A percentile compares a stretch with the other conserved stretches of the same genome.
phyloP scores from a whole-genome alignment of 192 early-diverging fungal genomes.

The Chytriomyces sp. region DNA sequence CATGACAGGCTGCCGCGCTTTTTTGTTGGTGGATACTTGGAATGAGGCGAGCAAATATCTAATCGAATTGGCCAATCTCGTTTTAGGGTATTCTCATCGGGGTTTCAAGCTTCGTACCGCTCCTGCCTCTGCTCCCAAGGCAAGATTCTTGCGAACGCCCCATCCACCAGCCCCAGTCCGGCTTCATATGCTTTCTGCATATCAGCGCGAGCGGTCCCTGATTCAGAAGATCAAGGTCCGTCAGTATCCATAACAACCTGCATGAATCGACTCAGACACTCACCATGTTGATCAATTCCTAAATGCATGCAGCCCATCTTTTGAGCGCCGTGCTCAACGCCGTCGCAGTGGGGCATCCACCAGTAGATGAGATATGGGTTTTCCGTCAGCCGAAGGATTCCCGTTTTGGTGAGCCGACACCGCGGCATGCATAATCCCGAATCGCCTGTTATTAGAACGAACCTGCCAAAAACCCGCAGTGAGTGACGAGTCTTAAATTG shows the following conservation, averaged over 20 bases:
- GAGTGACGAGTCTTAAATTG: not conserved
- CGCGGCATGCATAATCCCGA: not conserved
- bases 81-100: no score
- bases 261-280: no score
- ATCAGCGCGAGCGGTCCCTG: not conserved
- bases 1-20: not conserved
- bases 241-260: no score
- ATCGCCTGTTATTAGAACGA: conserved; percentile 1
- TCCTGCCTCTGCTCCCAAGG: not conserved
- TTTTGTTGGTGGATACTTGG: conserved; percentile 1
- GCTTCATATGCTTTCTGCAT: conserved; percentile 11
- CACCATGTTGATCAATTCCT: conserved; percentile 14
- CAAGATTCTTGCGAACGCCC: not conserved
- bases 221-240: no score
- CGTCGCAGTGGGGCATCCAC: not conserved
- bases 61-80: no score
- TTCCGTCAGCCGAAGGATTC: not conserved
- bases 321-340: not conserved
- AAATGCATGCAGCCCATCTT: conserved; percentile 26
- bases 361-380: not conserved
- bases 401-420: not conserved
- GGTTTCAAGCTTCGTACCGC: no score
- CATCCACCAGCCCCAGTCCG: conserved; percentile 12
- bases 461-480: not conserved
- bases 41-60: conserved; percentile 15